These are phyloP conservation scores for Epichloe sylvatica DNA, from an alignment of 2,329 filamentous ascomycete genomes.

Conservation along the genomic window DNA sequence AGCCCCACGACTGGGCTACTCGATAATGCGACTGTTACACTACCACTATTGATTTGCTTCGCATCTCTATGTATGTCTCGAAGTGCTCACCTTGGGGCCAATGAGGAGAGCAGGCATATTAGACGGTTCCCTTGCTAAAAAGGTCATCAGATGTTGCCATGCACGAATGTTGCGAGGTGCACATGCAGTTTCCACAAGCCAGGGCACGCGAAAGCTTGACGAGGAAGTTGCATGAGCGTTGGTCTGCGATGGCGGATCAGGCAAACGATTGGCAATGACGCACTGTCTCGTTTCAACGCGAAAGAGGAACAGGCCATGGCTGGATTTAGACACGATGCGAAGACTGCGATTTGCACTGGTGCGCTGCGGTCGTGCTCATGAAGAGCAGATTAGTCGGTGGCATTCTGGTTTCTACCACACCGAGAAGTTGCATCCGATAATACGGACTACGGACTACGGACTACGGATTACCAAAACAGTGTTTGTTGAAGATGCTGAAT, in stretches of 20 bases:
- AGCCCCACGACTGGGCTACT: not conserved
- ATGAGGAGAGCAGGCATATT: no score
- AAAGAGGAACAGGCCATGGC: not conserved
- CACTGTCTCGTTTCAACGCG: constrained; percentile 6
- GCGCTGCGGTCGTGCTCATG: not conserved
- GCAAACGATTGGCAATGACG: not conserved
- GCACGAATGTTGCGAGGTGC: not conserved
- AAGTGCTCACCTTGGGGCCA: no score
- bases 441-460: no score
- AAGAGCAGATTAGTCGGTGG: no score
- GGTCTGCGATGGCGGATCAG: not conserved
- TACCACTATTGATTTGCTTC: not conserved
- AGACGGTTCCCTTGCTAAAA: no score
- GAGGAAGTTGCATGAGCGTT: not conserved
- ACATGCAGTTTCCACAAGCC: not conserved
- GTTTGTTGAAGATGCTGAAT: not conserved
- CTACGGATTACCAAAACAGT: no score
- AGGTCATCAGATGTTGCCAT: not conserved
- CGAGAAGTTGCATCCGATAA: no score
- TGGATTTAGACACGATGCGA: not conserved
- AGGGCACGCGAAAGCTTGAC: not conserved
- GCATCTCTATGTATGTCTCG: not conserved
- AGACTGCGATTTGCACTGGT: not conserved
- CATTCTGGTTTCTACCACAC: no score
- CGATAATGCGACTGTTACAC: not conserved